These are phyloP conservation scores for Aspergillus caelatus DNA, from an alignment of 2,329 filamentous ascomycete species.

Conservation along the genomic window DNA sequence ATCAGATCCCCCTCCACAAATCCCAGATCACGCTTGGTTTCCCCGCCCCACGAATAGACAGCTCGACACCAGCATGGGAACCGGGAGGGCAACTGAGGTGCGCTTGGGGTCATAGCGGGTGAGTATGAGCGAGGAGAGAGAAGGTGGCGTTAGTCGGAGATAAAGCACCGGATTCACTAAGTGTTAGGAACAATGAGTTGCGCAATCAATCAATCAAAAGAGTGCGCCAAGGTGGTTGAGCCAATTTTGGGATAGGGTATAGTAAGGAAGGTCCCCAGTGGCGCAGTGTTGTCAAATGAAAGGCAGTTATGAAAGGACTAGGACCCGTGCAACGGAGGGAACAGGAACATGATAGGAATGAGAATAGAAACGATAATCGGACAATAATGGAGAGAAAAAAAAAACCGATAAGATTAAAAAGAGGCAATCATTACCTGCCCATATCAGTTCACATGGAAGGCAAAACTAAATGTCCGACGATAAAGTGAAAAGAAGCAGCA, in stretches of 20 bases:
- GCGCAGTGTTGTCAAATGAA: slow-evolving; percentile 5
- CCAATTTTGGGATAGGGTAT: neutral
- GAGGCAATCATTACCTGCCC: neutral
- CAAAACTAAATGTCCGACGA: slow-evolving; percentile 4
- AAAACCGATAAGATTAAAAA: slow-evolving; percentile 3
- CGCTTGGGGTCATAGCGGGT: slow-evolving; percentile 47
- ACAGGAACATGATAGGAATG: slow-evolving; percentile 10
- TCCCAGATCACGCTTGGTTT: slow-evolving; percentile 91
- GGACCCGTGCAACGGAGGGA: slow-evolving; percentile 7
- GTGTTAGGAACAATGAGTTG: neutral
- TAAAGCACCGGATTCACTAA: neutral
- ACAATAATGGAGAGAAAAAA: slow-evolving; percentile 9
- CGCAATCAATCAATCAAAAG: slow-evolving; percentile 1
- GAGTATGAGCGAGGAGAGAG: neutral
- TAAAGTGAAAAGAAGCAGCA: slow-evolving; percentile 13
- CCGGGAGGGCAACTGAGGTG: slow-evolving; percentile 65
- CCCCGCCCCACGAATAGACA: slow-evolving; percentile 91
- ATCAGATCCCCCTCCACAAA: slow-evolving; percentile 98
- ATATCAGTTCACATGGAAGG: neutral
- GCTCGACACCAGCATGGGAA: slow-evolving; percentile 93
- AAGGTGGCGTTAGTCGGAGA: neutral
- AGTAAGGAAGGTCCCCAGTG: neutral
- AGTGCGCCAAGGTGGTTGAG: neutral
- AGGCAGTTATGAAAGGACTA: slow-evolving; percentile 11
- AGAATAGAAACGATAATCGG: neutral